Conservation (phyloP, 129 eudicot species). For the Lonicera japonica region DNA sequence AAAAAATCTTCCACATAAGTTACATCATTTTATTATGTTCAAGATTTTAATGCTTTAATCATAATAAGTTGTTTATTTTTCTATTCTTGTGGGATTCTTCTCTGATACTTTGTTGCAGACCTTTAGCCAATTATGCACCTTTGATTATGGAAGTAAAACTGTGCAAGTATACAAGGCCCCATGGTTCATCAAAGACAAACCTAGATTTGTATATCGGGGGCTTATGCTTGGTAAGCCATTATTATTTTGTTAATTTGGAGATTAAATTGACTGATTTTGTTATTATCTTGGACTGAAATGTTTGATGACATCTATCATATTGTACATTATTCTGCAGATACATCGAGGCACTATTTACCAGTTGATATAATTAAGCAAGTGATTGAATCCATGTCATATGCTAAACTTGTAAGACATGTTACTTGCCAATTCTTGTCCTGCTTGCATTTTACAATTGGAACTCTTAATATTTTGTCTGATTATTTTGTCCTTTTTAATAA, state of each 20-base stretch:
- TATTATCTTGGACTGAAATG: slow-evolving; percentile 11
- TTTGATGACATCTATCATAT: slow-evolving; percentile 1
- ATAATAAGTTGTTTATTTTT: too few relatives aligned
- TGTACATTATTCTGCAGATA: slow-evolving; percentile 49
- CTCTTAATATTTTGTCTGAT: not conserved
- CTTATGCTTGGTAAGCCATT: slow-evolving; percentile 70
- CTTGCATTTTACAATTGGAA: not conserved
- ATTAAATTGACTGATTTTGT: slow-evolving; percentile 6
- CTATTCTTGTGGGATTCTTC: not conserved
- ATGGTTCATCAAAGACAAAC: slow-evolving; percentile 88
- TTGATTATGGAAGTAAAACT: slow-evolving; percentile 71
- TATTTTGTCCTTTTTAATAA: not conserved
- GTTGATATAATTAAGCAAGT: slow-evolving; percentile 74
- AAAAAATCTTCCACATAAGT: too few relatives aligned
- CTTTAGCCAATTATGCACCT: slow-evolving; percentile 78
- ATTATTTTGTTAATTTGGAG: not conserved
- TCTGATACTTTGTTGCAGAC: slow-evolving; percentile 50
- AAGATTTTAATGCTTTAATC: too few relatives aligned
- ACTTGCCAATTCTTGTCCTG: slow-evolving; percentile 9
- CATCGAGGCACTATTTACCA: slow-evolving; percentile 93
- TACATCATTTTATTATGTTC: too few relatives aligned
- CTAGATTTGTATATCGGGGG: slow-evolving; percentile 88
- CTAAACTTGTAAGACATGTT: slow-evolving; percentile 79
- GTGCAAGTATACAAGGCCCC: slow-evolving; percentile 80
- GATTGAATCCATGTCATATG: slow-evolving; percentile 91